Evolutionary conservation across 2,329 filamentous ascomycete species (phyloP).

Genomic region (Atkinsonella hypoxylon): DNA sequence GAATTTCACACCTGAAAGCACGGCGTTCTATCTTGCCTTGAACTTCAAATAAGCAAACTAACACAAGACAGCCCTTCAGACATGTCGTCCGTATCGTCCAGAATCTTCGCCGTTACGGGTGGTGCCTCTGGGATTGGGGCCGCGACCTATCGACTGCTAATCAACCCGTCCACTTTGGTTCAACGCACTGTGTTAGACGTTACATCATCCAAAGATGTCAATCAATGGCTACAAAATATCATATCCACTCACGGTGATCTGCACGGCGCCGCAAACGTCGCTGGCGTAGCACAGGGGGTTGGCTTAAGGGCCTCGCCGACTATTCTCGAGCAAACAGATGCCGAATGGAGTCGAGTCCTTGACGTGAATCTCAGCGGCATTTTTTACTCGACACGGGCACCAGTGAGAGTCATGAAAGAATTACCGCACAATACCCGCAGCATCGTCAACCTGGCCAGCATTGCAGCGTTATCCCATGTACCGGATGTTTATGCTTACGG

Average conservation of each 20-base stretch:
- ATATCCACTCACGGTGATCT: neutral
- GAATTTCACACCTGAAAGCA: neutral
- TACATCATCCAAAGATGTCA: neutral
- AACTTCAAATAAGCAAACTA: neutral
- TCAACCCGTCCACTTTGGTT: neutral
- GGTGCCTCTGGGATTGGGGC: conserved; percentile 3
- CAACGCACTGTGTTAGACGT: neutral
- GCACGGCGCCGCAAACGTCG: conserved; percentile 2
- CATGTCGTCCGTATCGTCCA: neutral
- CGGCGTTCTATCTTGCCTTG: neutral
- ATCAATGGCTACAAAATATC: neutral
- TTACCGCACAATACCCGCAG: neutral
- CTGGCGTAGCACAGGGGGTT: conserved; percentile 1
- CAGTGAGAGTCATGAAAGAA: conserved; percentile 1
- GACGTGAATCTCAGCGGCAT: neutral
- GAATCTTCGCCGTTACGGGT: conserved; percentile 1
- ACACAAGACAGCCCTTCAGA: neutral
- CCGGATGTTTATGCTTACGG: conserved; percentile 2
- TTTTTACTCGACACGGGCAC: conserved; percentile 1
- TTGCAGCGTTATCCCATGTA: conserved; percentile 1
- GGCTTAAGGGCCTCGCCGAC: neutral
- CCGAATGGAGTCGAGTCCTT: conserved; percentile 1
- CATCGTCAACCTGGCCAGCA: conserved; percentile 4
- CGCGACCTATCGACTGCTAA: conserved; percentile 2
- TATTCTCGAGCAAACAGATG: neutral